Conservation (phyloP, 139 green algal genomes). For the Marvania coccoides region DNA sequence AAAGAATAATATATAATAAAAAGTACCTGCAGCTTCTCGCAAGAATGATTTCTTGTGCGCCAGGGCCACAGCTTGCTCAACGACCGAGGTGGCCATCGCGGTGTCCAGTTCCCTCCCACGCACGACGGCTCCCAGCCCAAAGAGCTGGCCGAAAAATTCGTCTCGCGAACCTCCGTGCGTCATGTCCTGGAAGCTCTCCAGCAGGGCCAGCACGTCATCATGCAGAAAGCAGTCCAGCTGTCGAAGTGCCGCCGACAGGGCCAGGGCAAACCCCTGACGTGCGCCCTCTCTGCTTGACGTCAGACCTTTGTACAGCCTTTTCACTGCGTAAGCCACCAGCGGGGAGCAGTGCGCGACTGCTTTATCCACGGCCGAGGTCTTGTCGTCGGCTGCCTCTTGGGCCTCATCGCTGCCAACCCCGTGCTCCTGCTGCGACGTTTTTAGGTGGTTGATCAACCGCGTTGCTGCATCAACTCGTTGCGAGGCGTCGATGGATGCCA, state of each 20-base stretch:
- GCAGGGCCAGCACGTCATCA: conserved; percentile 26
- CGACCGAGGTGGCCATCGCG: neutral
- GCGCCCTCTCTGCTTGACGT: conserved; percentile 53
- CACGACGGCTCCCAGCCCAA: conserved; percentile 53
- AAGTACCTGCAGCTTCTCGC: conserved; percentile 39
- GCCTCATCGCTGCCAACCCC: neutral
- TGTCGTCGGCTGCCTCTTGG: neutral
- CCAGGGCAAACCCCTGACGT: conserved; percentile 73
- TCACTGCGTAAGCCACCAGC: conserved; percentile 53
- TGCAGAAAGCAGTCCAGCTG: neutral
- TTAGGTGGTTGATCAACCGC: neutral
- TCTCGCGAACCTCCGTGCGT: conserved; percentile 30
- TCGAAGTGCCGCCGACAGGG: conserved; percentile 41
- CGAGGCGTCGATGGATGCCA: conserved; percentile 53
- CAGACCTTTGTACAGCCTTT: conserved; percentile 61
- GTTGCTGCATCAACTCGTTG: conserved; percentile 1
- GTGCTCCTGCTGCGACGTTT: conserved; percentile 19
- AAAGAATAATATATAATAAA: no score
- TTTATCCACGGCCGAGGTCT: conserved; percentile 13
- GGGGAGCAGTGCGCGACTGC: conserved; percentile 46
- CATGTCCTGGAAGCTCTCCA: conserved; percentile 40
- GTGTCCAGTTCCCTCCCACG: conserved; percentile 21
- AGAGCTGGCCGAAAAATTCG: conserved; percentile 56
- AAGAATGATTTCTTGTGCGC: conserved; percentile 59
- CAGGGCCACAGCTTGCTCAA: conserved; percentile 30